A percentile compares a stretch with the other conserved stretches of the same genome.
Conservation (phyloP, 2,329 filamentous ascomycete species). For the Aspergillus sp. region DNA sequence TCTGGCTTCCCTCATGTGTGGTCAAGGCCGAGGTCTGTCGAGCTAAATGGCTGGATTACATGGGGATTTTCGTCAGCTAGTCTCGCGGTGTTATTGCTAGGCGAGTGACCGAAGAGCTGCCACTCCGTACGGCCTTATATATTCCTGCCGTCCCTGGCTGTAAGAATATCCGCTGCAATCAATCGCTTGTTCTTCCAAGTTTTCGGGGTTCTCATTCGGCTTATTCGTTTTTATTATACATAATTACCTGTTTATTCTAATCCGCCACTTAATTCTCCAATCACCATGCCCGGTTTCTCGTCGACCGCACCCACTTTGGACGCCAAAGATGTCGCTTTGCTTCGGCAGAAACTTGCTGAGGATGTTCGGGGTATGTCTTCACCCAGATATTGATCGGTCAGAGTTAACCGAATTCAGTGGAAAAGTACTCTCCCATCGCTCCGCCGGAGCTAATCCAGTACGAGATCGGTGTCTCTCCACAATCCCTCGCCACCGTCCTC, state of each 20-base stretch:
- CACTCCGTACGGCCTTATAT: neutral
- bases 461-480: constrained; percentile 57
- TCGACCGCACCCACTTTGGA: neutral
- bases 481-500: constrained; percentile 45
- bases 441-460: constrained; percentile 90
- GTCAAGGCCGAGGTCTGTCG: too few species aligned
- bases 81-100: too few species aligned
- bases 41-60: too few species aligned
- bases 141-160: neutral
- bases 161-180: neutral
- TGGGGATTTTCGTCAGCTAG: too few species aligned
- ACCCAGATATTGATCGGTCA: too few species aligned
- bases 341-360: neutral
- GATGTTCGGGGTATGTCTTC: neutral
- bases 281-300: neutral
- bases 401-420: too few species aligned
- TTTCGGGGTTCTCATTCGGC: neutral
- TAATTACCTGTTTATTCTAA: neutral
- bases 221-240: neutral
- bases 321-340: neutral
- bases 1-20: too few species aligned
- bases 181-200: neutral
- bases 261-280: neutral
- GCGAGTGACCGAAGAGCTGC: too few species aligned
- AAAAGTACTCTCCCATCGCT: constrained; percentile 86